phyloP scores from a whole-genome alignment of 305 asterid species.

The Vinca major region DNA sequence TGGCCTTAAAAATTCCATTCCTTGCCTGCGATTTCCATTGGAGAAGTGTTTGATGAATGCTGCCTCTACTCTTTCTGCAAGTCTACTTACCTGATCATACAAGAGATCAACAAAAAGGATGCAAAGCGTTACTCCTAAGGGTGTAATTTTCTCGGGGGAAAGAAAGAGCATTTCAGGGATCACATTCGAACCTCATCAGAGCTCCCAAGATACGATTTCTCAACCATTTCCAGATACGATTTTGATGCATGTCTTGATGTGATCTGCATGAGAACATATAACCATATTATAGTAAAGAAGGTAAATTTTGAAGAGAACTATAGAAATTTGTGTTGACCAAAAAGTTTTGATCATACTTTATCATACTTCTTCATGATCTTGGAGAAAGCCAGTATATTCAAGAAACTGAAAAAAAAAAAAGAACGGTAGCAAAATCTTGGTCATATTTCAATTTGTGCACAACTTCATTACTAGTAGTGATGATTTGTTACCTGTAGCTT shows the following conservation, averaged over 20 bases:
- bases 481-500: constrained; percentile 39
- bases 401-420: constrained; percentile 41
- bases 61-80: constrained; percentile 53
- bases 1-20: constrained; percentile 57
- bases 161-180: constrained; percentile 1
- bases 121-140: not conserved
- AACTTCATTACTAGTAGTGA: no score
- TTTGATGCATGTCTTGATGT: constrained; percentile 72
- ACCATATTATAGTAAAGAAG: not conserved
- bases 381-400: constrained; percentile 74
- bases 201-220: constrained; percentile 53
- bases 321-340: constrained; percentile 1
- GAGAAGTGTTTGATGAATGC: constrained; percentile 65
- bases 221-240: constrained; percentile 65
- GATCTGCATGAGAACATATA: constrained; percentile 28
- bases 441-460: no score
- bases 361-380: constrained; percentile 69
- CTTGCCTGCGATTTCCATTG: constrained; percentile 69
- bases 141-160: constrained; percentile 5
- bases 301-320: not conserved
- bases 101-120: not conserved
- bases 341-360: not conserved
- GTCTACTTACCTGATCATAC: constrained; percentile 40
- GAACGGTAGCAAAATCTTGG: not conserved
- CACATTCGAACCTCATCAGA: constrained; percentile 59